phyloP scores from a whole-genome alignment of 2,329 filamentous ascomycete genomes.

The Exophiala xenobiotica region DNA sequence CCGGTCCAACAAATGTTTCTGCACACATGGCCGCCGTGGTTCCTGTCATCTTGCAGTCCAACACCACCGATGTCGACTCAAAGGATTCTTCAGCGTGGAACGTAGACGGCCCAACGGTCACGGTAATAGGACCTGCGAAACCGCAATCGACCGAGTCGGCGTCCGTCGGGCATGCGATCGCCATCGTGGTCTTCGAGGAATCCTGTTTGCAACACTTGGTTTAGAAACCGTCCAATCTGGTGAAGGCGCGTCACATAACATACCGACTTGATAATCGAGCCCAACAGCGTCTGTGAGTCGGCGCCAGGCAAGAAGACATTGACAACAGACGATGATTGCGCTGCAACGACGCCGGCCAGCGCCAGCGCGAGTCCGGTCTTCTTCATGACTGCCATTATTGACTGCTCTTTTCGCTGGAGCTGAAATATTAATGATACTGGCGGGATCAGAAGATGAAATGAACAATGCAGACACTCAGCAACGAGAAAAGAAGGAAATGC shows the following conservation, averaged over 20 bases:
- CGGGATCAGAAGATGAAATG: no score
- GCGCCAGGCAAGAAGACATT: slow-evolving; percentile 21
- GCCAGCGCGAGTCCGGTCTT: slow-evolving; percentile 8
- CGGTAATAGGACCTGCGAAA: slow-evolving; percentile 20
- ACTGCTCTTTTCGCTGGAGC: background rate
- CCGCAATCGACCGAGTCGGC: slow-evolving; percentile 20
- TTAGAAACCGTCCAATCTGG: background rate
- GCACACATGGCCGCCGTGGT: slow-evolving; percentile 23
- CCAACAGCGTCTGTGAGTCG: slow-evolving; percentile 19
- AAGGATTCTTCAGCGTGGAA: slow-evolving; percentile 12
- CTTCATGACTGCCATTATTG: slow-evolving; percentile 15
- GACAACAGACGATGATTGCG: slow-evolving; percentile 20
- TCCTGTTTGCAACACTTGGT: slow-evolving; percentile 12
- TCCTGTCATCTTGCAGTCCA: slow-evolving; percentile 25
- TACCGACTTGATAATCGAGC: slow-evolving; percentile 23
- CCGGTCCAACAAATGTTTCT: slow-evolving; percentile 23
- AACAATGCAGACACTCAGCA: background rate
- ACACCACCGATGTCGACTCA: slow-evolving; percentile 13
- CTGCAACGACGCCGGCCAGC: slow-evolving; percentile 13
- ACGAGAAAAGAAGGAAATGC: background rate
- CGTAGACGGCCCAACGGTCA: slow-evolving; percentile 25
- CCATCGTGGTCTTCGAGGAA: slow-evolving; percentile 21
- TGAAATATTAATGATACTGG: no score
- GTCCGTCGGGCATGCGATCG: slow-evolving; percentile 18
- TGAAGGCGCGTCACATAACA: background rate